These are phyloP conservation scores for Chenopodium berlandieri DNA, from an alignment of 148 eudicot genomes.

Conservation along the genomic window DNA sequence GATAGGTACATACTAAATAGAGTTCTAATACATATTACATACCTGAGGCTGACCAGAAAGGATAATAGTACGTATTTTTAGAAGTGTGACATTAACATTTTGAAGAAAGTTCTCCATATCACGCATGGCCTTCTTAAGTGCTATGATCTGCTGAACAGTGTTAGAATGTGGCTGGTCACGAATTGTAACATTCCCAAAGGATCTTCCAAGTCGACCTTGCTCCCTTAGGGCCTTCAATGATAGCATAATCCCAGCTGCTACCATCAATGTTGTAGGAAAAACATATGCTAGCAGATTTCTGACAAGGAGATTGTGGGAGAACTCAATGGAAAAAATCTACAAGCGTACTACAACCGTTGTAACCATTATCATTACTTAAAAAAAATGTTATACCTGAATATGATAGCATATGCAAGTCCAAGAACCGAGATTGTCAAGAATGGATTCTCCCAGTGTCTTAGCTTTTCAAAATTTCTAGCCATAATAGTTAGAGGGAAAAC, in stretches of 20 bases:
- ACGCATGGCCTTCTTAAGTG: constrained; percentile 81
- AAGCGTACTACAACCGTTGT: neutral
- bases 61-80: constrained; percentile 71
- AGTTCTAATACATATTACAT: constrained; percentile 18
- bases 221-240: constrained; percentile 70
- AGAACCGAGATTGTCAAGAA: constrained; percentile 66
- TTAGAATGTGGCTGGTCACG: constrained; percentile 95
- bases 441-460: constrained; percentile 88
- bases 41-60: constrained; percentile 95
- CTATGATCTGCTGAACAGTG: constrained; percentile 86
- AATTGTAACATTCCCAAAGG: constrained; percentile 72
- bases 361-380: neutral
- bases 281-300: constrained; percentile 69
- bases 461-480: constrained; percentile 57
- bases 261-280: constrained; percentile 59
- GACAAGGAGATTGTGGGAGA: constrained; percentile 16
- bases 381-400: constrained; percentile 54
- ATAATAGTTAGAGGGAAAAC: constrained; percentile 59
- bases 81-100: constrained; percentile 63
- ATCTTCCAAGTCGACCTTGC: constrained; percentile 93
- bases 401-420: constrained; percentile 55
- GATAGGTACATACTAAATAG: neutral
- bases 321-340: neutral
- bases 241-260: constrained; percentile 62
- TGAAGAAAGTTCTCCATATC: constrained; percentile 84